Base-by-base conservation (phyloP, 768 basidiomycete species). In the Pleurotus tuber-regium region DNA sequence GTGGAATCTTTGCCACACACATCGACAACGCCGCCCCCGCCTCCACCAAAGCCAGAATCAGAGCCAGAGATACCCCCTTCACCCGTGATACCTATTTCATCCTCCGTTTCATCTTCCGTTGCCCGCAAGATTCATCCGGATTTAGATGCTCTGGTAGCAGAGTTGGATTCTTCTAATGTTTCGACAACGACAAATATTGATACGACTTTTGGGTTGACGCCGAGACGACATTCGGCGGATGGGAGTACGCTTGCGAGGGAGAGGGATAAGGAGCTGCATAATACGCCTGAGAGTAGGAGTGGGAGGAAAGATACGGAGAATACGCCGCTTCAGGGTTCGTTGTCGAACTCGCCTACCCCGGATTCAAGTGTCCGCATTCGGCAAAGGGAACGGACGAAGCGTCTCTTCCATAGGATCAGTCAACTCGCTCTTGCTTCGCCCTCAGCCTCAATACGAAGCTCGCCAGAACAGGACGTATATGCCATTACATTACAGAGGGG, bases 71-170 rank as follows among this genome's bases (percentile, higher is more conserved):
- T 4, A 16, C 33, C 36, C 16, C 30, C 38, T 33, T 23, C 49
- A 40, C 49, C 16, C 23, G 24, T 8, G 23, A 40, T 23, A 8
- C 36, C 49, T 6, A 21, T 24, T 19, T 14, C 28, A 11, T 29
- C 35, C 4, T 30, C 36, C 12, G 14, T 12, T 12, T 19, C 26
- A 24, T 26, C 50, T n/a, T 55, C 43, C 24, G 43, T 65, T 10
- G 58, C 64, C 28, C 65, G 62, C 24, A 71, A 65, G 57, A 74
- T 75, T 33, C 73, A 72, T 43, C 68, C 71, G 43, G 61, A 76
- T 51, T 59, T 73, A 23, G 63, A 69, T 52, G 63, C 65, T 26
- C 57, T 70, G 19, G 53, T 64, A 31, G 59, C 66, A n/a, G 59
- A 65, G 26, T 21, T 56, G 40, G 19, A 31, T n/a, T 14, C 44